Percentiles rank a stretch among this genome's conserved stretches.
phyloP scores from a whole-genome alignment of 2,329 filamentous ascomycete species.

The Ascochyta clinopodiicola region DNA sequence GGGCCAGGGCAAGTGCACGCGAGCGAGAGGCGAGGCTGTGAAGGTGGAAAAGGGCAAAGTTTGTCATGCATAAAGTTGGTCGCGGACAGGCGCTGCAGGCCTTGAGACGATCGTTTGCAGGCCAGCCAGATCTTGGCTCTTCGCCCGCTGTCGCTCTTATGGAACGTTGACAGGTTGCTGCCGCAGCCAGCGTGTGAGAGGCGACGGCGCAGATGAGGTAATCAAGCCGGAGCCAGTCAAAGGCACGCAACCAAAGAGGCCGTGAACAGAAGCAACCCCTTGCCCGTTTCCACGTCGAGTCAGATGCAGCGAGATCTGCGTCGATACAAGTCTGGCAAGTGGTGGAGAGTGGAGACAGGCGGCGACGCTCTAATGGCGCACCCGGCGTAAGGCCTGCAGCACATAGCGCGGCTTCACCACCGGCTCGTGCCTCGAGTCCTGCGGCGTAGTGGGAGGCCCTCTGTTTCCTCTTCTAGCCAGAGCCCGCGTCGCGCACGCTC shows the following conservation, averaged over 20 bases:
- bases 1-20: slow-evolving; percentile 14
- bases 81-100: slow-evolving; percentile 21
- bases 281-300: slow-evolving; percentile 40
- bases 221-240: slow-evolving; percentile 19
- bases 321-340: slow-evolving; percentile 29
- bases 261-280: slow-evolving; percentile 36
- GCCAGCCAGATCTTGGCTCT: slow-evolving; percentile 29
- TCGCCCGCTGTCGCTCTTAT: slow-evolving; percentile 27
- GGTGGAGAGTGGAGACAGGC: slow-evolving; percentile 27
- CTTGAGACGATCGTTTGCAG: slow-evolving; percentile 28
- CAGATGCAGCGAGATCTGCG: slow-evolving; percentile 43
- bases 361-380: slow-evolving; percentile 19
- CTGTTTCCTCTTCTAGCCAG: slow-evolving; percentile 38
- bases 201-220: slow-evolving; percentile 35
- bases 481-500: slow-evolving; percentile 39
- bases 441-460: slow-evolving; percentile 37
- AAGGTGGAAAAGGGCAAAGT: slow-evolving; percentile 5
- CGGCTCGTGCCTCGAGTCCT: slow-evolving; percentile 46
- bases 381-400: slow-evolving; percentile 34
- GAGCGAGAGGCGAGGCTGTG: slow-evolving; percentile 21
- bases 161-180: slow-evolving; percentile 42
- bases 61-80: slow-evolving; percentile 14
- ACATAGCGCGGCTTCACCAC: slow-evolving; percentile 40
- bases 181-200: slow-evolving; percentile 33
- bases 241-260: slow-evolving; percentile 31